Base-by-base conservation (phyloP, 1,139 yeast species). In the Kazachstania sp. region DNA sequence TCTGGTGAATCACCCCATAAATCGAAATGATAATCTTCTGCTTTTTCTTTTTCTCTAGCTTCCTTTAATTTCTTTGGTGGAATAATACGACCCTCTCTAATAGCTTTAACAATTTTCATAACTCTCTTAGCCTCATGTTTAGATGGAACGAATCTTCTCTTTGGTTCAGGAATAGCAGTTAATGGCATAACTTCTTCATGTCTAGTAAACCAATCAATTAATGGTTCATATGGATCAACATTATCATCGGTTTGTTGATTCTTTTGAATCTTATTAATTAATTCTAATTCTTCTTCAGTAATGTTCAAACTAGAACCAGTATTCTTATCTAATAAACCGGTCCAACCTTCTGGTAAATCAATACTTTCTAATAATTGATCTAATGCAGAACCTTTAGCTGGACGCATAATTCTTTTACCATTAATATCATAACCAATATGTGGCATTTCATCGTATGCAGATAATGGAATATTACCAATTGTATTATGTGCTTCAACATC, bases 341-440 rank as follows among this genome's bases (percentile, higher is more conserved):
- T 94, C 97, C 97, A 92, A 35, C 98, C 98, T 68, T 86, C 95
- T 12, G 97, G 98, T 54, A 92, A 73, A 53, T 92, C 98, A 54
- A 94, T 92, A 30, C 82, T 74, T 60, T 92, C 98, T 54, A 94
- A 72, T 54, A 92, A 74, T 57, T 83, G 84, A 62, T 92, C 97
- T 57, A 94, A 74, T 1, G 98, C 98, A 48, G 95, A 81, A 8
- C 96, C 96, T 61, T 86, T 85, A 15, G 97, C 98, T 12, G 99
- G 99, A 67, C 99, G 79, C 97, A 94, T 90, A 59, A 92, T 88
- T 62, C 98, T 79, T 66, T 88, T 90, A 61, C 99, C 98, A 65
- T 94, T 94, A 60, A 92, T 88, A 66, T 88, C 94, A 67, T 92
- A 92, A 47, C 98, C 98, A 54, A 92, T 81, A 65, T 94, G 98